These are phyloP conservation scores for Clohesyomyces aquaticus DNA, from an alignment of 495 filamentous ascomycete genomes.

Conservation along the genomic window DNA sequence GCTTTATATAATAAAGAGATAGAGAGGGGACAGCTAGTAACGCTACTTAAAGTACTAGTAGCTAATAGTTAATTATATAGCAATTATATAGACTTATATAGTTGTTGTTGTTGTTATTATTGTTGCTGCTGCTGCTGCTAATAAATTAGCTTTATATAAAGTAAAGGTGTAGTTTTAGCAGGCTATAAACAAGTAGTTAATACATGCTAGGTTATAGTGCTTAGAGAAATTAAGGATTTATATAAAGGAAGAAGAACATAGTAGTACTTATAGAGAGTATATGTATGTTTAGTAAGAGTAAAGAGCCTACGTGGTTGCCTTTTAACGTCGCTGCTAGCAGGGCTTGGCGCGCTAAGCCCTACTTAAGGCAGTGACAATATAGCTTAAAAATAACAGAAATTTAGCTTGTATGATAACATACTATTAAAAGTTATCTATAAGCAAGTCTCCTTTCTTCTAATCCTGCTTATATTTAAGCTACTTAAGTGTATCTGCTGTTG, in stretches of 20 bases:
- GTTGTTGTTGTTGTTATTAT: neutral
- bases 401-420: neutral
- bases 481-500: neutral
- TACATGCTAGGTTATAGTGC: too few species aligned
- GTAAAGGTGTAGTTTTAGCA: too few species aligned
- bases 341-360: too few species aligned
- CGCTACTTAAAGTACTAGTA: neutral
- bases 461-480: neutral
- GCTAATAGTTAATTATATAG: too few species aligned
- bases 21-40: too few species aligned
- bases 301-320: neutral
- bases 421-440: conserved; percentile 10
- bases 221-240: too few species aligned
- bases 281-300: too few species aligned
- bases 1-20: neutral
- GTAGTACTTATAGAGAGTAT: neutral
- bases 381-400: neutral
- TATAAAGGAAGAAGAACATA: too few species aligned
- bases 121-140: neutral
- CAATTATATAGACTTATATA: neutral
- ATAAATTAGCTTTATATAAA: too few species aligned
- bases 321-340: neutral
- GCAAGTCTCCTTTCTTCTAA: neutral
- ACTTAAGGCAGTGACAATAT: neutral
- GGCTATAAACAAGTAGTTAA: too few species aligned